phyloP scores from a whole-genome alignment of 2,329 filamentous ascomycete genomes.

The Mollisiaceae sp. region DNA sequence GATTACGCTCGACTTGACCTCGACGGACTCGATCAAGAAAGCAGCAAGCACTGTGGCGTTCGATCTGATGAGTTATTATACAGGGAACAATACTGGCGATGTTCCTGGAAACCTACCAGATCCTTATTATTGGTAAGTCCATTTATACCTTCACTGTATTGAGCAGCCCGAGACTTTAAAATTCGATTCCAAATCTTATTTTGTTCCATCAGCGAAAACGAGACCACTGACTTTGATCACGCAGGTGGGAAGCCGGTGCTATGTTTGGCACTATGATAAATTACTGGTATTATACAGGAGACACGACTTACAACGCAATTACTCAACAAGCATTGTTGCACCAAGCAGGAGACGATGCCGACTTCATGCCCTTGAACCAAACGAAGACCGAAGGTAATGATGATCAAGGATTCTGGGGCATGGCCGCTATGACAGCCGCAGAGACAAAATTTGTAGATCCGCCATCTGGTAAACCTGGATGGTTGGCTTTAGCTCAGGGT shows the following conservation, averaged over 20 bases:
- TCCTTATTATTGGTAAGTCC: constrained; percentile 56
- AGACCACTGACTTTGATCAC: not conserved
- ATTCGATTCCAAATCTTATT: not conserved
- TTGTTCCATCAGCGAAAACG: not conserved
- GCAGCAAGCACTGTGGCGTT: constrained; percentile 46
- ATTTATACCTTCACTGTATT: too few species aligned
- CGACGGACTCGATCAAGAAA: constrained; percentile 41
- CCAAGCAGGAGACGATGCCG: constrained; percentile 71
- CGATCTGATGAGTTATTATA: constrained; percentile 57
- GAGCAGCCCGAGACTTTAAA: too few species aligned
- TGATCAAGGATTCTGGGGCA: constrained; percentile 75
- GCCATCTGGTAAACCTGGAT: constrained; percentile 59
- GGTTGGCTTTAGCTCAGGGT: constrained; percentile 75
- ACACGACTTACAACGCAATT: constrained; percentile 66
- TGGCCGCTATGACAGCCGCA: constrained; percentile 72
- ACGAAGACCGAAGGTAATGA: constrained; percentile 67
- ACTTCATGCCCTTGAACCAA: constrained; percentile 80
- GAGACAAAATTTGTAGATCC: constrained; percentile 68
- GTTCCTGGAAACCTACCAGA: constrained; percentile 56
- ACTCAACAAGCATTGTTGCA: constrained; percentile 71
- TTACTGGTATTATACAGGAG: constrained; percentile 83
- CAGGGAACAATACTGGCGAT: constrained; percentile 55
- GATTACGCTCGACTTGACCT: constrained; percentile 31
- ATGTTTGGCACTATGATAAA: constrained; percentile 57
- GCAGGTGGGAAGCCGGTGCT: constrained; percentile 68